These are phyloP conservation scores for Fusarium beomiforme DNA, from an alignment of 2,329 filamentous ascomycete genomes.

Conservation along the genomic window DNA sequence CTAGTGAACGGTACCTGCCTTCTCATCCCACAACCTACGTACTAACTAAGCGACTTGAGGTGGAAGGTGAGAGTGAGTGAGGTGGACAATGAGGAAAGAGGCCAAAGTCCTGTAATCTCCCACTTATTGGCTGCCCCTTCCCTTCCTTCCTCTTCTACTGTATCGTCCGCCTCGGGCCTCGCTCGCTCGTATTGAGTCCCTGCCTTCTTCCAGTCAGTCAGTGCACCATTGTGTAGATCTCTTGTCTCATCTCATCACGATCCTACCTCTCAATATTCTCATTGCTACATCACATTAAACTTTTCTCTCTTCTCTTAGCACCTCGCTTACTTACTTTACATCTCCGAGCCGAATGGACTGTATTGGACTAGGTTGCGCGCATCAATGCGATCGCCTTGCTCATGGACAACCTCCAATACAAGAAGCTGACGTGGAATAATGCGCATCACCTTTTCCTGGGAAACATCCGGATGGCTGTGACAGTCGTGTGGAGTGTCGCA, in stretches of 20 bases:
- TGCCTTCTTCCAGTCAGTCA: background rate
- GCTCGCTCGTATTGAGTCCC: constrained; percentile 12
- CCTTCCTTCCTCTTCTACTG: background rate
- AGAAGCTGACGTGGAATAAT: constrained; percentile 15
- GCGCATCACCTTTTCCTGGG: constrained; percentile 12
- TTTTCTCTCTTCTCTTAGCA: constrained; percentile 26
- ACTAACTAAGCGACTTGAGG: background rate
- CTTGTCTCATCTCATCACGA: constrained; percentile 11
- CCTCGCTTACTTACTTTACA: constrained; percentile 13
- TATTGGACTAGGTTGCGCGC: constrained; percentile 1
- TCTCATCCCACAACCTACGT: constrained; percentile 2
- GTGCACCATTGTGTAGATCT: constrained; percentile 17
- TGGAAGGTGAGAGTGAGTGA: background rate
- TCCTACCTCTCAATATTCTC: background rate
- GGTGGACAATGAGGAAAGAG: constrained; percentile 13
- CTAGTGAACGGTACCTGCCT: background rate
- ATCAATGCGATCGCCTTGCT: constrained; percentile 8
- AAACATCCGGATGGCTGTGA: constrained; percentile 20
- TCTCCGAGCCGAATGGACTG: background rate
- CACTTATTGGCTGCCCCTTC: constrained; percentile 4
- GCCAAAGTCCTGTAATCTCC: constrained; percentile 39
- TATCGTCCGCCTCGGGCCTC: constrained; percentile 13
- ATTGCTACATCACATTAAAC: background rate
- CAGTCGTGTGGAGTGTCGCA: background rate
- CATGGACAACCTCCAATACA: background rate